phyloP scores from a whole-genome alignment of 192 early-diverging fungal genomes.

The Lobosporangium transversale region DNA sequence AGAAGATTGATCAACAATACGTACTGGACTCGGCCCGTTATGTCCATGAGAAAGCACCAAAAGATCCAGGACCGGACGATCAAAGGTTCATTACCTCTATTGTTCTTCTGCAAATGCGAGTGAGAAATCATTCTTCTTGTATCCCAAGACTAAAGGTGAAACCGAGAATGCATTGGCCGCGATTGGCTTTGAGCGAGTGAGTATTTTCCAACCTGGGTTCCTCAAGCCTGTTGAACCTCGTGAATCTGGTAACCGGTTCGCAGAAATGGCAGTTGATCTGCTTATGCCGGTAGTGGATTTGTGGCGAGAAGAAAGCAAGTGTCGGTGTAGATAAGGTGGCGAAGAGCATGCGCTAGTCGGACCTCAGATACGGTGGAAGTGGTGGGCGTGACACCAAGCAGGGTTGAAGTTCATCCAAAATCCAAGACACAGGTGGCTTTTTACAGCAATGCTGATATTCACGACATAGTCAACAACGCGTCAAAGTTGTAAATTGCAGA shows the following conservation, averaged over 20 bases:
- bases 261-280: conserved; percentile 10
- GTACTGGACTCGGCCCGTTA: conserved; percentile 72
- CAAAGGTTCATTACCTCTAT: conserved; percentile 63
- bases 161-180: conserved; percentile 72
- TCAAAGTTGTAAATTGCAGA: conserved; percentile 25
- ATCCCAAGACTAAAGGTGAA: conserved; percentile 79
- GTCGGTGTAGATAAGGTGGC: conserved; percentile 28
- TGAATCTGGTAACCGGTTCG: not conserved
- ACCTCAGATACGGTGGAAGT: conserved; percentile 11
- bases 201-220: conserved; percentile 71
- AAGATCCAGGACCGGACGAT: conserved; percentile 18
- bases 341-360: conserved; percentile 27
- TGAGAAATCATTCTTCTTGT: conserved; percentile 70
- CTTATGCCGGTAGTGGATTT: conserved; percentile 28
- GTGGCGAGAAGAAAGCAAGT: conserved; percentile 9
- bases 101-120: conserved; percentile 65
- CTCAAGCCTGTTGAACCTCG: conserved; percentile 58
- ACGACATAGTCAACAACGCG: conserved; percentile 41
- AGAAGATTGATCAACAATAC: conserved; percentile 84
- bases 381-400: conserved; percentile 21
- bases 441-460: conserved; percentile 30
- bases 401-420: conserved; percentile 9
- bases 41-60: conserved; percentile 63
- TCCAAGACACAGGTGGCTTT: conserved; percentile 18
- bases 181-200: conserved; percentile 70